phyloP scores from a whole-genome alignment of 2,329 filamentous ascomycete genomes.

The Trichoderma atrobrunneum region DNA sequence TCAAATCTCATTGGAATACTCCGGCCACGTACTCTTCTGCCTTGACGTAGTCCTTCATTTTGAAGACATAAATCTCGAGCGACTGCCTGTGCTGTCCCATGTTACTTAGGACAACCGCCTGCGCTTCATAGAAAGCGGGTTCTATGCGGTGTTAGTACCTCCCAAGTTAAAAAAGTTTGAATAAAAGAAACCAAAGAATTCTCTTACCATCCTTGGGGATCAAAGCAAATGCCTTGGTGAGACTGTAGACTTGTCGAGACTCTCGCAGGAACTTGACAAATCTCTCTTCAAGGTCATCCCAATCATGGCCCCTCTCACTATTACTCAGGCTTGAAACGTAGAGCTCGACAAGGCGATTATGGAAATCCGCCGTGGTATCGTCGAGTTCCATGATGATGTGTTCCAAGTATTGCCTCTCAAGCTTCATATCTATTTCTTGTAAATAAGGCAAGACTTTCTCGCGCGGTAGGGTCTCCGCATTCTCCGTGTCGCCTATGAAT shows the following conservation, averaged over 20 bases:
- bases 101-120: constrained; percentile 86
- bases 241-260: constrained; percentile 73
- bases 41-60: constrained; percentile 79
- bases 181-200: not conserved
- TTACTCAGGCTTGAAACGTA: constrained; percentile 56
- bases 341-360: constrained; percentile 76
- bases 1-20: not conserved
- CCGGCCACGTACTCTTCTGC: constrained; percentile 78
- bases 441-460: constrained; percentile 74
- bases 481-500: constrained; percentile 89
- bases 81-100: constrained; percentile 96
- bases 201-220: constrained; percentile 74
- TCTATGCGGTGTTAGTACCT: constrained; percentile 48
- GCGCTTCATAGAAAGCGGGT: constrained; percentile 79
- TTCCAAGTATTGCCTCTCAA: constrained; percentile 82
- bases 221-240: constrained; percentile 70
- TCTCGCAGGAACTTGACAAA: constrained; percentile 72
- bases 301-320: constrained; percentile 45
- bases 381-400: constrained; percentile 86
- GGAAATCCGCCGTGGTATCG: constrained; percentile 80
- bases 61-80: constrained; percentile 96
- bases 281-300: constrained; percentile 59
- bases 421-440: constrained; percentile 60
- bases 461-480: constrained; percentile 84
- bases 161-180: not conserved